A percentile compares a stretch with the other conserved stretches of the same genome.
These are phyloP conservation scores for Lentinula sp. DNA, from an alignment of 768 basidiomycete genomes.

Conservation along the genomic window DNA sequence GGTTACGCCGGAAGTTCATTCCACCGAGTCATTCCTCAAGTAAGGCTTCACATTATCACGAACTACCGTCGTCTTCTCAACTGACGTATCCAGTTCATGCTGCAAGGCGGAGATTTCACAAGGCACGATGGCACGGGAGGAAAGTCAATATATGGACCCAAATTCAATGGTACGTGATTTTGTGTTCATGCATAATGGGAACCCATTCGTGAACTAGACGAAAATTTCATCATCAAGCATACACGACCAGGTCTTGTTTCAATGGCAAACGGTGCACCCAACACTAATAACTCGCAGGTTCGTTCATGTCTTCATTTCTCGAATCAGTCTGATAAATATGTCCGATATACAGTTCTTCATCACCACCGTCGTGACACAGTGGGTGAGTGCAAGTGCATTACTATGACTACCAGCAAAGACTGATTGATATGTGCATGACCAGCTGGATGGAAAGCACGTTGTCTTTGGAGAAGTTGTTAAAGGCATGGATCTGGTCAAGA, in stretches of 20 bases:
- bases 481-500: conserved; percentile 49
- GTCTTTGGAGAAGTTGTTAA: conserved; percentile 82
- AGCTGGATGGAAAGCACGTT: conserved; percentile 74
- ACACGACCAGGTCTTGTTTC: conserved; percentile 60
- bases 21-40: conserved; percentile 2
- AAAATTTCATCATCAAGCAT: conserved; percentile 81
- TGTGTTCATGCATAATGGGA: background rate
- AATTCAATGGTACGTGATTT: conserved; percentile 47
- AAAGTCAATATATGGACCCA: conserved; percentile 71
- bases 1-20: conserved; percentile 54
- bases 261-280: conserved; percentile 75
- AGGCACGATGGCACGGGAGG: conserved; percentile 66
- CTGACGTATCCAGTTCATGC: conserved; percentile 80
- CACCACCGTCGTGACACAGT: conserved; percentile 65
- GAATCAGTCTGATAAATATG: background rate
- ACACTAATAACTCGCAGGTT: conserved; percentile 69
- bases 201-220: conserved; percentile 45
- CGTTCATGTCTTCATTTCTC: conserved; percentile 19
- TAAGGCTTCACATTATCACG: background rate
- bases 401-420: conserved; percentile 67
- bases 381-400: conserved; percentile 23
- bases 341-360: conserved; percentile 65
- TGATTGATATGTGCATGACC: background rate
- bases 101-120: conserved; percentile 90
- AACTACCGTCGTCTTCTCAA: background rate